Base-by-base conservation (phyloP, 2,329 filamentous ascomycete species). In the Chalara sp. region DNA sequence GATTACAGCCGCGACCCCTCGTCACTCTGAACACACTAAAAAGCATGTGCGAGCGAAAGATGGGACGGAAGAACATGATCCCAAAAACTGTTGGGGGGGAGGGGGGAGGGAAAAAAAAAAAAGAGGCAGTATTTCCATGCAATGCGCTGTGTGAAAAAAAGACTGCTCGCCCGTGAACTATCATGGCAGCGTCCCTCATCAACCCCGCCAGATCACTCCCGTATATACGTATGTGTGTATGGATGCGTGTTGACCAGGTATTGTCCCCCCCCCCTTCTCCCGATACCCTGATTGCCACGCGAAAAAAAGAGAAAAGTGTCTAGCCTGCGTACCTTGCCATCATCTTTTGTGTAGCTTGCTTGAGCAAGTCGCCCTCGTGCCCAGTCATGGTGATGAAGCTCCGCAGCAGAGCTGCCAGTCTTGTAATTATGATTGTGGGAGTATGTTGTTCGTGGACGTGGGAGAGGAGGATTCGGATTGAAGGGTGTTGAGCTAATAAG, bases 321-420 rank as follows among this genome's bases (percentile, higher is more conserved):
- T 10, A 4, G 51, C 54, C 21, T 2, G 41, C 64, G 57, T 64
- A 67, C 64, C 63, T 67, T 58, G 58, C 57, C 61, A 66, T 65
- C 61, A 67, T 63, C 47, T 61, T 55, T 53, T 66, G 63, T 53
- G 64, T 66, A 52, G 64, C 64, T 58, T 63, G 62, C 58, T 61
- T 65, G 33, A 67, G 58, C 54, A 67, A 57, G 58, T 67, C 64
- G 48, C 58, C 57, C 53, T 65, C 63, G 47, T 57, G 57, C 32
- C 59, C 60, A 46, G 63, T 54, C 62, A 64, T 65, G 30, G 54
- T 54, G 35, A 4, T 37, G 50, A 49, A 54, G 35, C 49, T 33
- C 46, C 46, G 47, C 46, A 49, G 40, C 43, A 37, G 51, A 48
- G 46, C 30, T 47, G 54, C 54, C 51, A 53, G 53, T 33, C 32